Conservation (phyloP, 495 filamentous ascomycete genomes). For the Hypoxylon lienhwacheense region DNA sequence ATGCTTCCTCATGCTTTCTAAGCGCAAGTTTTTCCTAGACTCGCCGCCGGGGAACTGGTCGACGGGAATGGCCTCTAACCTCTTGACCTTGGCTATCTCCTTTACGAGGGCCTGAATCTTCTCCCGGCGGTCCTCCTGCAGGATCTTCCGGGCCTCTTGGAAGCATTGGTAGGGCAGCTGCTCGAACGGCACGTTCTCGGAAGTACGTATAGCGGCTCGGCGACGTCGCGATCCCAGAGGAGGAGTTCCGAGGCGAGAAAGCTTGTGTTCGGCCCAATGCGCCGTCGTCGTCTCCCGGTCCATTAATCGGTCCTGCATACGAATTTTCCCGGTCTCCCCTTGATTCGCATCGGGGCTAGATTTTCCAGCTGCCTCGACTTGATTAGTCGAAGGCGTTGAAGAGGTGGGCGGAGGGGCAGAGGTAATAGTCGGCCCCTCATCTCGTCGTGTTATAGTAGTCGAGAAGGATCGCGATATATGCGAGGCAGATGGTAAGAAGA, state of each 20-base stretch:
- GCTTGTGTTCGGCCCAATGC: conserved; percentile 59
- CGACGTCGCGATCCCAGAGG: conserved; percentile 82
- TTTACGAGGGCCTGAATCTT: conserved; percentile 70
- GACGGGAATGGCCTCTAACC: conserved; percentile 59
- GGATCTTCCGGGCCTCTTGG: conserved; percentile 87
- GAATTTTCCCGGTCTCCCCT: conserved; percentile 3
- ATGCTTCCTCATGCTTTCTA: conserved; percentile 70
- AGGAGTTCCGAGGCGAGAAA: conserved; percentile 59
- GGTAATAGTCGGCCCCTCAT: conserved; percentile 42
- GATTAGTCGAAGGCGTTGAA: conserved; percentile 5
- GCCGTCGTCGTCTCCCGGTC: conserved; percentile 43
- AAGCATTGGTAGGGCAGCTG: conserved; percentile 95
- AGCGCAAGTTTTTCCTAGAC: conserved; percentile 60
- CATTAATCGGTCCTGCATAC: conserved; percentile 34
- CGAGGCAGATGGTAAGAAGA: conserved; percentile 36
- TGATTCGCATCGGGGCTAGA: neutral
- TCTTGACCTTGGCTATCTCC: conserved; percentile 61
- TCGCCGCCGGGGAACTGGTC: conserved; percentile 62
- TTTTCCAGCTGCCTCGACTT: conserved; percentile 1
- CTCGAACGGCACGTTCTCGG: conserved; percentile 80
- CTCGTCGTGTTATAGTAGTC: conserved; percentile 43
- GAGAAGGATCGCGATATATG: conserved; percentile 51
- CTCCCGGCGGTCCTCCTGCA: conserved; percentile 76
- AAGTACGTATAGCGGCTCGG: conserved; percentile 70
- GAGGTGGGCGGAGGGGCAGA: conserved; percentile 33